Evolutionary conservation across 1,284 basidiomycete species (phyloP).

Genomic region (Rhodotorula sp.): DNA sequence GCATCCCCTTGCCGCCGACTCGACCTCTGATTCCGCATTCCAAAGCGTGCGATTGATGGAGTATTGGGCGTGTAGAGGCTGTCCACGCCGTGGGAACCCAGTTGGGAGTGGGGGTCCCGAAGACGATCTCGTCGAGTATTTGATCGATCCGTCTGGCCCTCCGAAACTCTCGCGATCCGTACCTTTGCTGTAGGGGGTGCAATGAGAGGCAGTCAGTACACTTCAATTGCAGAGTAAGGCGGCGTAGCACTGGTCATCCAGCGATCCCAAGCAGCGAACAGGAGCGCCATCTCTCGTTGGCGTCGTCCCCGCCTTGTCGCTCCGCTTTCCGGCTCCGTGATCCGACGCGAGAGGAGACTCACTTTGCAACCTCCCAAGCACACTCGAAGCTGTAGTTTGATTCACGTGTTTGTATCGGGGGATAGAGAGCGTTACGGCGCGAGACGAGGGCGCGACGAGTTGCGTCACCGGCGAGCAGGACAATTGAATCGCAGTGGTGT

Average conservation of each 20-base stretch:
- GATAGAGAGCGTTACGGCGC: no score
- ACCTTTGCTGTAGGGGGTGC: neutral
- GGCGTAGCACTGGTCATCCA: no score
- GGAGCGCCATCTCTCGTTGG: neutral
- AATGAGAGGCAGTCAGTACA: neutral
- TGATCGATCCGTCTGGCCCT: neutral
- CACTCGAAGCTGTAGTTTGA: slow-evolving; percentile 6
- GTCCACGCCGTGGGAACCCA: no score
- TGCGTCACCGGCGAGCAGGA: neutral
- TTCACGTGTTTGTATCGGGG: no score
- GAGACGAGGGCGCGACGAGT: neutral
- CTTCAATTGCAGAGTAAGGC: no score
- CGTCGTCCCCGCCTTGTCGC: neutral
- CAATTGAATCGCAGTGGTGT: no score
- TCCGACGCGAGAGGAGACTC: neutral
- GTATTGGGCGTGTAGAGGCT: no score
- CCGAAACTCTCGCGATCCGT: neutral
- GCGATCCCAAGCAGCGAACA: neutral
- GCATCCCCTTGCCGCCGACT: no score
- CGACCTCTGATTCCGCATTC: no score
- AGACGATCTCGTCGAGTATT: neutral
- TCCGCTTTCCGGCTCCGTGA: no score
- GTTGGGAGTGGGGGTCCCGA: neutral
- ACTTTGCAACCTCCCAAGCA: slow-evolving; percentile 18
- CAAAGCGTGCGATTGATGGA: no score